These are phyloP conservation scores for Acanthamoeba quina DNA, from an alignment of 208 protist species.

Conservation along the genomic window DNA sequence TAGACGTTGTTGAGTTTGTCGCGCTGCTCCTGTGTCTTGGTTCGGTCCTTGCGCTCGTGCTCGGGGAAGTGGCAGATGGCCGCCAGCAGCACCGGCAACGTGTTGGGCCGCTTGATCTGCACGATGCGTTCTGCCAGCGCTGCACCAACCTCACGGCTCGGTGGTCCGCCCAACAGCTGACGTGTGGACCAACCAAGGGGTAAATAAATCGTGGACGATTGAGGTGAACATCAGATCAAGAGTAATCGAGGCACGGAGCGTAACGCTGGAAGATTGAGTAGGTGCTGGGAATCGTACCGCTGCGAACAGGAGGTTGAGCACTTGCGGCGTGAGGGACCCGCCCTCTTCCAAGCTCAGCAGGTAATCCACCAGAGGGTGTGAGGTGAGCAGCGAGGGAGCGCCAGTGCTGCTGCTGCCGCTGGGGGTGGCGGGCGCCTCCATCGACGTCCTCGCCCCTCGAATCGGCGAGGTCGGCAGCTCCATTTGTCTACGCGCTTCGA, in stretches of 20 bases:
- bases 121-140: slow-evolving; percentile 20
- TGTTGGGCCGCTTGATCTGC: slow-evolving; percentile 39
- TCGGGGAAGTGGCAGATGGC: no score
- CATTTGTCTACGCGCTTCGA: not conserved
- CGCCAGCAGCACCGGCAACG: not conserved
- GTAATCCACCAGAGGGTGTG: slow-evolving; percentile 10
- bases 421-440: not conserved
- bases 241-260: not conserved
- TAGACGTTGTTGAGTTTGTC: no score
- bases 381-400: not conserved
- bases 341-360: slow-evolving; percentile 13
- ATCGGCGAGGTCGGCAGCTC: not conserved
- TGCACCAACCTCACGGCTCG: slow-evolving; percentile 1
- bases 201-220: not conserved
- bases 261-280: not conserved
- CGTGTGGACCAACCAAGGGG: no score
- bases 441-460: not conserved
- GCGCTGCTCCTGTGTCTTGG: no score
- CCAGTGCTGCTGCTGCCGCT: not conserved
- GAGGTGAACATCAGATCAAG: not conserved
- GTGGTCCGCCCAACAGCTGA: slow-evolving; percentile 8
- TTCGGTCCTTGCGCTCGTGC: no score
- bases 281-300: not conserved
- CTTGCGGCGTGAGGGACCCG: not conserved
- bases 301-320: slow-evolving; percentile 41